Conservation (phyloP, 495 filamentous ascomycete species). For the Penicillium goetzii region DNA sequence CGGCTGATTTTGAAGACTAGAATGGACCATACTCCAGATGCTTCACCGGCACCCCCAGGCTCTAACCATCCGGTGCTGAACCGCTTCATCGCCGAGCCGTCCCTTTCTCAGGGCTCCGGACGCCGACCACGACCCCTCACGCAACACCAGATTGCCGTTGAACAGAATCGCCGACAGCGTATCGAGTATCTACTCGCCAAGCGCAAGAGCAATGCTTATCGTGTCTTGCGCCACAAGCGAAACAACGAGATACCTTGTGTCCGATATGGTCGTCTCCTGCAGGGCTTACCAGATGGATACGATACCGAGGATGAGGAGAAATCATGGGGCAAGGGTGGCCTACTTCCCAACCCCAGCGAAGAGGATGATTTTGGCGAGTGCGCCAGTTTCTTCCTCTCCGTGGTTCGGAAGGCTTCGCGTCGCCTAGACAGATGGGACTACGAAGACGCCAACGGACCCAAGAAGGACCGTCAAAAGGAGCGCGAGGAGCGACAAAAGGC, state of each 20-base stretch:
- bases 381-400: conserved; percentile 69
- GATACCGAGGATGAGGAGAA: conserved; percentile 77
- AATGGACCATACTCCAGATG: conserved; percentile 51
- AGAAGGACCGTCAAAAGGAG: conserved; percentile 47
- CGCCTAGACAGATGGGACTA: conserved; percentile 76
- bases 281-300: conserved; percentile 69
- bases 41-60: conserved; percentile 54
- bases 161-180: conserved; percentile 82
- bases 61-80: conserved; percentile 52
- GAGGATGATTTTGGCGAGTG: conserved; percentile 84
- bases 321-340: conserved; percentile 64
- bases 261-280: conserved; percentile 69
- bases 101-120: conserved; percentile 36
- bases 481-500: conserved; percentile 48
- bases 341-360: conserved; percentile 65
- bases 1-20: conserved; percentile 55
- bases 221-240: conserved; percentile 61
- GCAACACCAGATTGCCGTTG: conserved; percentile 89
- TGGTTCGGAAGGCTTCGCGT: conserved; percentile 67
- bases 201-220: conserved; percentile 63
- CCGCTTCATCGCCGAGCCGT: conserved; percentile 49
- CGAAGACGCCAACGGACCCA: conserved; percentile 54
- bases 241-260: conserved; percentile 62
- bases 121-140: conserved; percentile 83
- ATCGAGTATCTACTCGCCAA: conserved; percentile 86